Evolutionary conservation across 1,284 basidiomycete species (phyloP).

Genomic region (Volvariella volvacea): DNA sequence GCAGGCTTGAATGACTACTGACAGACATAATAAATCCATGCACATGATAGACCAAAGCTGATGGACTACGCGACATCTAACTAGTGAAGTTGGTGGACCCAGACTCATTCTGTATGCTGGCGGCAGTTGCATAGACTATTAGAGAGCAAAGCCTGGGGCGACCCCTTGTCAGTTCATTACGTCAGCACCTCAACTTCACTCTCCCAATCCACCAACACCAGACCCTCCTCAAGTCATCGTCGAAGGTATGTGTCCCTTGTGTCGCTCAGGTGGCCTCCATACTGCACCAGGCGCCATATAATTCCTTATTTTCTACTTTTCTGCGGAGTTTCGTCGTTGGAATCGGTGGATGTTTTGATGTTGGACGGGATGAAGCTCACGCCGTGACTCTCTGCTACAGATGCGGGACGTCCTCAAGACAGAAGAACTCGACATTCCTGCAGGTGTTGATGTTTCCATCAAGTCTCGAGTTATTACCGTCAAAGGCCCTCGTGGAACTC

Average conservation of each 20-base stretch:
- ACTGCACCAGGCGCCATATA: not conserved
- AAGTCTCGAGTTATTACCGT: constrained; percentile 90
- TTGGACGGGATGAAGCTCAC: constrained; percentile 18
- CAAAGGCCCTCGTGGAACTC: constrained; percentile 82
- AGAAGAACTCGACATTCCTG: constrained; percentile 90
- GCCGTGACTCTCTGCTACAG: constrained; percentile 31
- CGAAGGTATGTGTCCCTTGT: constrained; percentile 27
- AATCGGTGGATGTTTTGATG: constrained; percentile 28
- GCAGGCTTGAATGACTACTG: no score
- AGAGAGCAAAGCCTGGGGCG: no score
- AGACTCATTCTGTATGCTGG: no score
- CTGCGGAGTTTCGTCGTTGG: constrained; percentile 7
- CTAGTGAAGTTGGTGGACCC: no score
- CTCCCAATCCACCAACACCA: constrained; percentile 16
- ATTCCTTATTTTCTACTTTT: no score
- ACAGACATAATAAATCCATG: constrained; percentile 10
- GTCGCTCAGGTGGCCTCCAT: constrained; percentile 10
- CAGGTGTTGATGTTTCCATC: constrained; percentile 77
- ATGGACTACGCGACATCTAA: no score
- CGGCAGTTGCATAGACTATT: no score
- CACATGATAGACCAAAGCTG: no score
- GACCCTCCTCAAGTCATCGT: constrained; percentile 27
- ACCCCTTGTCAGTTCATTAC: no score
- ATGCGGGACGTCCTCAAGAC: constrained; percentile 92
- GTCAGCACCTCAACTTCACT: constrained; percentile 14